phyloP scores from a whole-genome alignment of 352 stramenopile genomes.

The Pythium dissotocum region DNA sequence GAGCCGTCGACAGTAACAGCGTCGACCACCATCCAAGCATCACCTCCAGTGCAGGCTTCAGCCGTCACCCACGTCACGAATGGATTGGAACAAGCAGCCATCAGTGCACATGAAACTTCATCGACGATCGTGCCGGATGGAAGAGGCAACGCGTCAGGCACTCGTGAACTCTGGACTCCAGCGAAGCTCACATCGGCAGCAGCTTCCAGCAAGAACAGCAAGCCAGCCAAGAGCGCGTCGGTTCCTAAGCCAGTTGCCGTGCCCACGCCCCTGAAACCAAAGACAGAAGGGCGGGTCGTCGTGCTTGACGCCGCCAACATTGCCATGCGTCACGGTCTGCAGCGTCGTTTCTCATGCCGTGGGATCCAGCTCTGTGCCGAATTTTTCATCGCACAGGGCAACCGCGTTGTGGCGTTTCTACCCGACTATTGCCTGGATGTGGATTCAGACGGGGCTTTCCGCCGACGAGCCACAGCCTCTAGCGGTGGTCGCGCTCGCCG shows the following conservation, averaged over 20 bases:
- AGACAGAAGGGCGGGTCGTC: slow-evolving; percentile 20
- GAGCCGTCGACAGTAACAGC: not conserved
- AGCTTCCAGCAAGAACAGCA: slow-evolving; percentile 7
- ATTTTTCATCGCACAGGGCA: slow-evolving; percentile 67
- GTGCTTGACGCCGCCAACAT: slow-evolving; percentile 61
- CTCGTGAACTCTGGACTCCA: slow-evolving; percentile 17
- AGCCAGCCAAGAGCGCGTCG: not conserved
- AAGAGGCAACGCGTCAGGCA: not conserved
- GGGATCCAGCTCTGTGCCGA: slow-evolving; percentile 73
- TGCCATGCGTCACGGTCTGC: slow-evolving; percentile 77
- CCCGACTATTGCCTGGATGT: slow-evolving; percentile 77
- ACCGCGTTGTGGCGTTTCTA: slow-evolving; percentile 84
- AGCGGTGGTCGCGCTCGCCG: slow-evolving; percentile 15
- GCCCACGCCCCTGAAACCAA: not conserved
- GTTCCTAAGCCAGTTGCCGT: not conserved
- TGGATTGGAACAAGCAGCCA: not conserved
- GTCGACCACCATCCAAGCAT: not conserved
- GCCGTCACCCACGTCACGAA: not conserved
- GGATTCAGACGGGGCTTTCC: slow-evolving; percentile 45
- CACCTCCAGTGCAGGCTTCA: not conserved
- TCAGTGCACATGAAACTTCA: not conserved
- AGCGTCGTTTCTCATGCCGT: slow-evolving; percentile 72
- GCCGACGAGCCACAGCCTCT: slow-evolving; percentile 16
- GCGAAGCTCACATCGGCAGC: slow-evolving; percentile 1
- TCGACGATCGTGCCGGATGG: not conserved